Percentiles rank a stretch among this genome's conserved stretches.
phyloP scores from a whole-genome alignment of 129 eudicot genomes.

The Flaveria bidentis region DNA sequence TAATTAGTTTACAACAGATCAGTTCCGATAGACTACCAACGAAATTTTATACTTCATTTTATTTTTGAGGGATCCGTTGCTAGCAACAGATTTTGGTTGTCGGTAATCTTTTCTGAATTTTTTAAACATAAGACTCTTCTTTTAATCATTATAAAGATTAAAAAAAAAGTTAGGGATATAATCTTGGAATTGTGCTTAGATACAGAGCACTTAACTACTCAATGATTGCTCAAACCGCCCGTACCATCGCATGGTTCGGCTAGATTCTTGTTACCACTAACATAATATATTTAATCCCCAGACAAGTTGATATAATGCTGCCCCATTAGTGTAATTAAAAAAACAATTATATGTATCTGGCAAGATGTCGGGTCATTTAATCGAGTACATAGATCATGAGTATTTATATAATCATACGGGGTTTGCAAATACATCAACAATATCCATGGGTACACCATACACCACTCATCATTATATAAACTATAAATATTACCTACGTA shows the following conservation, averaged over 20 bases:
- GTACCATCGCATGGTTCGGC: neutral
- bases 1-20: too few species aligned
- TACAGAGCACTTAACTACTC: neutral
- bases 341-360: neutral
- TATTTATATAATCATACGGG: neutral
- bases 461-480: slow-evolving; percentile 16
- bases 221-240: neutral
- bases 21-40: too few species aligned
- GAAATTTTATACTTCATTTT: too few species aligned
- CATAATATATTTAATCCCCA: neutral
- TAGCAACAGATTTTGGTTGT: too few species aligned
- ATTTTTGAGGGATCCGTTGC: too few species aligned
- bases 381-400: neutral
- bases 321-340: neutral
- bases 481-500: neutral
- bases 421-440: neutral
- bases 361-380: slow-evolving; percentile 10
- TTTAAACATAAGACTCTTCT: too few species aligned
- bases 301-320: neutral
- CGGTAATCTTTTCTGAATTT: too few species aligned
- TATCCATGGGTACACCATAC: neutral
- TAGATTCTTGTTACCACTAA: neutral
- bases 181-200: neutral
- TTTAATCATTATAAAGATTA: too few species aligned
- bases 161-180: too few species aligned